Evolutionary conservation across 2,329 filamentous ascomycete genomes (phyloP), one percentile per base, ranked within the genome.

Genomic region (Fusarium irregulare): DNA sequence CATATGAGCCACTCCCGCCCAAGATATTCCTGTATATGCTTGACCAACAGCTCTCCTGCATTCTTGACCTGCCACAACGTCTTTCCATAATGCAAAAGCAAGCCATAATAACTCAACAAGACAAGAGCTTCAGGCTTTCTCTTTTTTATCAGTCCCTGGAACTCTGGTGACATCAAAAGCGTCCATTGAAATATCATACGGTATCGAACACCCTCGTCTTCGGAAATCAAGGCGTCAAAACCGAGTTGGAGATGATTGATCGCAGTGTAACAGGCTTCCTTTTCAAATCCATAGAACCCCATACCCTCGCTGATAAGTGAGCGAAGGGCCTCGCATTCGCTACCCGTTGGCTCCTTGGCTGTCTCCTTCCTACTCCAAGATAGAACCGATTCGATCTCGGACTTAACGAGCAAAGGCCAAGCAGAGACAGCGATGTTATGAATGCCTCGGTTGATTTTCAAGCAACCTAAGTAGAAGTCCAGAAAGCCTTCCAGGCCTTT

Each of bases 141-240:
- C 0, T 42, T n/a, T n/a, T n/a, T n/a, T n/a, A n/a, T n/a, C n/a
- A n/a, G n/a, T n/a, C n/a, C n/a, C n/a, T n/a, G n/a, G n/a, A 66
- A 20, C 6, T 57, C 53, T 6, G 64, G 48, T 1, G 70, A 48
- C 0, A 46, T 50, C 1, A 73, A 34, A 51, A 73, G 64, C 1
- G 68, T 68, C 70, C 70, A 73, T 0, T 64, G 59, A 1, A 73
- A 63, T 12, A 73, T 64, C 66, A 72, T 64, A 8, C 54, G 49
- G 25, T 54, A 59, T 3, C 51, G 42, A n/a, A 2, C 25, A 1
- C 25, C 21, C 9, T 45, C 20, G 2, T 44, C 27, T 0, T 14
- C 27, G 2, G 48, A 28, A 0, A 9, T 9, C 14, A 68, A 21
- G 1, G 63, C 66, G 13, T 72, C 66, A 0, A 73, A 72, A 0